Conservation (phyloP, 2,329 filamentous ascomycete genomes). For the Ascocoryne sarcoides region DNA sequence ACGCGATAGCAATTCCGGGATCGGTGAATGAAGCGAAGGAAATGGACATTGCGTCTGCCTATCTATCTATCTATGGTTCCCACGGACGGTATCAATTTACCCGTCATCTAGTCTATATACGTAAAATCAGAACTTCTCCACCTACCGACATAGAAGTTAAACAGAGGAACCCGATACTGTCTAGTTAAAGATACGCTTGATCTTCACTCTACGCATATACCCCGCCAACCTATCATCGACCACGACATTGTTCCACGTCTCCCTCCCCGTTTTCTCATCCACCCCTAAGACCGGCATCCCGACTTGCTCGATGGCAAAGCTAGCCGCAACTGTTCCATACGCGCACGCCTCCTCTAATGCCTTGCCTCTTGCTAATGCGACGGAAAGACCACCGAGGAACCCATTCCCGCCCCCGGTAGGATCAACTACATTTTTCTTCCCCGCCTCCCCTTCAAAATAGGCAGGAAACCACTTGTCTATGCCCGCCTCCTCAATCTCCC, state of each 20-base stretch:
- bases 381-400: constrained; percentile 58
- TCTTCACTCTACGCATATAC: constrained; percentile 29
- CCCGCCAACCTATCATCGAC: constrained; percentile 45
- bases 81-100: no score
- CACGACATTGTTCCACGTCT: constrained; percentile 53
- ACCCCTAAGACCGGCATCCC: constrained; percentile 59
- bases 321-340: constrained; percentile 76
- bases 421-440: constrained; percentile 57
- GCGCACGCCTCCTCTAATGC: constrained; percentile 60
- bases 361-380: constrained; percentile 51
- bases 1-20: no score
- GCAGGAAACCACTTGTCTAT: constrained; percentile 70
- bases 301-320: constrained; percentile 91
- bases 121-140: not conserved
- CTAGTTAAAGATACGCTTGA: not conserved
- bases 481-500: constrained; percentile 41
- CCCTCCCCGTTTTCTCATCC: constrained; percentile 35
- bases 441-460: constrained; percentile 43
- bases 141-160: not conserved
- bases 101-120: no score
- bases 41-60: not conserved
- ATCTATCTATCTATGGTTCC: not conserved
- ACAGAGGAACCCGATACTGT: not conserved
- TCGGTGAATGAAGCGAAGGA: not conserved
- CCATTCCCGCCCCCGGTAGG: constrained; percentile 92